These are phyloP conservation scores for Tricholoma bakamatsutake DNA, from an alignment of 768 basidiomycete genomes.

Conservation along the genomic window DNA sequence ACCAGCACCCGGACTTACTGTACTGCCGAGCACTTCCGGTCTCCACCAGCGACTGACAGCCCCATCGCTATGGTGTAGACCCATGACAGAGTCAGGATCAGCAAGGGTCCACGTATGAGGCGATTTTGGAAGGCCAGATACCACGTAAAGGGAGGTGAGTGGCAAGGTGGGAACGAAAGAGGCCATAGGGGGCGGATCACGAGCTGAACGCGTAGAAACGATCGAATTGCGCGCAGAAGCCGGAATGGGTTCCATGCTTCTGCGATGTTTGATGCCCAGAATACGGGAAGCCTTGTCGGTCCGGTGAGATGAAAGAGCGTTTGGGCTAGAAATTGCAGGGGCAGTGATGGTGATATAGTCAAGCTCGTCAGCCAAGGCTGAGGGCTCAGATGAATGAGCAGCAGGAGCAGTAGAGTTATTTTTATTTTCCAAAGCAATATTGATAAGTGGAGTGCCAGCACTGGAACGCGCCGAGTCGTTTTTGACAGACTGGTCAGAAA, in stretches of 20 bases:
- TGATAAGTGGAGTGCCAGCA: slow-evolving; percentile 47
- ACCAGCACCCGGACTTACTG: slow-evolving; percentile 78
- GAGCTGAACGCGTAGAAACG: slow-evolving; percentile 66
- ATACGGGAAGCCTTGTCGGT: slow-evolving; percentile 75
- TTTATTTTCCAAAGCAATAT: slow-evolving; percentile 36
- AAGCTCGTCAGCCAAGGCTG: slow-evolving; percentile 61
- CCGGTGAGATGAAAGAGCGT: slow-evolving; percentile 33
- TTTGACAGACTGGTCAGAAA: slow-evolving; percentile 44
- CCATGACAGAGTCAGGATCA: slow-evolving; percentile 76
- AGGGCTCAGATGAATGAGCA: slow-evolving; percentile 27
- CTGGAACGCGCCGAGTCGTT: slow-evolving; percentile 23
- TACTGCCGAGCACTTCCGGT: slow-evolving; percentile 86
- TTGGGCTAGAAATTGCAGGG: slow-evolving; percentile 26
- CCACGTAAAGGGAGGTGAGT: slow-evolving; percentile 79
- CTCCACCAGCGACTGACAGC: slow-evolving; percentile 89
- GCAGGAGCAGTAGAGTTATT: slow-evolving; percentile 19
- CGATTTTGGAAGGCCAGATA: slow-evolving; percentile 84
- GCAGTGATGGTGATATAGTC: slow-evolving; percentile 59
- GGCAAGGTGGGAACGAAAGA: slow-evolving; percentile 69
- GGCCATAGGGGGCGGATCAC: slow-evolving; percentile 48
- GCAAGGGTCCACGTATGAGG: slow-evolving; percentile 88
- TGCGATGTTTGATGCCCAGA: slow-evolving; percentile 68
- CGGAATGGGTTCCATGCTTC: slow-evolving; percentile 82
- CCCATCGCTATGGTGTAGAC: slow-evolving; percentile 76
- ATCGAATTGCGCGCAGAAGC: slow-evolving; percentile 71